Base-by-base conservation (phyloP, 352 stramenopile species). In the Pythium angustatum region DNA sequence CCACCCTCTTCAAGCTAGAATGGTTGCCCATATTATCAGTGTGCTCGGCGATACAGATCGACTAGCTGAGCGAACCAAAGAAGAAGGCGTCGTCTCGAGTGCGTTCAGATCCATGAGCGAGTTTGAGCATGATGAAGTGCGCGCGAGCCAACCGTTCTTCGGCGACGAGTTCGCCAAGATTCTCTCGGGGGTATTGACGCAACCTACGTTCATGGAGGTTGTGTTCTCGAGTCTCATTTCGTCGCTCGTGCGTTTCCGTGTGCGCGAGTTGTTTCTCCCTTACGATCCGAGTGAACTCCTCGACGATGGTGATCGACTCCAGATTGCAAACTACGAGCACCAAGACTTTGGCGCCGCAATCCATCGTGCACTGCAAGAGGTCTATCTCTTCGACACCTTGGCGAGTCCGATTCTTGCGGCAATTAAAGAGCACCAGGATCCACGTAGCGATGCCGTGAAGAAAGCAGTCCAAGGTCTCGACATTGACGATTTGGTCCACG, bases 291-390 rank as follows among this genome's bases (percentile, higher is more conserved):
- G 73, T 5, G 51, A 21, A 22, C 41, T 63, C 50, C 63, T 48
- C 31, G 69, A 73, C 19, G 66, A 75, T 17, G 73, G 58, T 21
- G 49, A 67, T 9, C 43, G 41, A 30, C 36, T 68, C 19, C 51
- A 47, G 1, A 84, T 85, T 41, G 78, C 76, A 0, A 71, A 53
- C 27, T 91, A 91, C 43, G 66, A 80, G 5, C 84, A 93, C 44
- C 84, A 91, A 69, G 80, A 93, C 55, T 79, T 90, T 58, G 84
- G 82, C n/a, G 81, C 84, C n/a, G 82, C 84, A 2, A 74, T 93
- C 49, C 82, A 93, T 61, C 78, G 77, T 28, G 82, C 80, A 30
- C 44, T 93, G 15, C 72, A 83, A 21, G 79, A 91, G 44, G 74
- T 78, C 30, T 58, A 83, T 24, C 19, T 80, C 47, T 90, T 78